A percentile compares a stretch with the other conserved stretches of the same genome.
Evolutionary conservation across 768 basidiomycete species (phyloP).

Genomic region (Amanita pallidorosea): DNA sequence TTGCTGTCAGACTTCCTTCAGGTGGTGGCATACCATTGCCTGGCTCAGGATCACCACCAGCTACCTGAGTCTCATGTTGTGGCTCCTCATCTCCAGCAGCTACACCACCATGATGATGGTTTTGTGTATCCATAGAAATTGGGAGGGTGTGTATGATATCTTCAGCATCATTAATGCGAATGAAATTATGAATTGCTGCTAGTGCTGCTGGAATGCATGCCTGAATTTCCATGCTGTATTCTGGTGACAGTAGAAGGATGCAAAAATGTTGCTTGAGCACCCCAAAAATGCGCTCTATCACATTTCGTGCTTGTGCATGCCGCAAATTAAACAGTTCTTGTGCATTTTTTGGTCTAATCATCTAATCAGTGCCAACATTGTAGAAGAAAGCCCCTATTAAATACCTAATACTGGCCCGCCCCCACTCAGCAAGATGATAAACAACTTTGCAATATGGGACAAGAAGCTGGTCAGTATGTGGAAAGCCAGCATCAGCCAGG

Average conservation of each 20-base stretch:
- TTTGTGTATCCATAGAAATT: background rate
- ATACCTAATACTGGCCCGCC: constrained; percentile 10
- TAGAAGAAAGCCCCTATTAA: background rate
- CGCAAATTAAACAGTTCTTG: constrained; percentile 17
- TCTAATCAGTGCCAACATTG: background rate
- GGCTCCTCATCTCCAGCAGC: background rate
- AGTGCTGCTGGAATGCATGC: constrained; percentile 13
- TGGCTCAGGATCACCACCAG: background rate
- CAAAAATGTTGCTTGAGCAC: constrained; percentile 9
- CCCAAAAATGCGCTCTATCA: constrained; percentile 5
- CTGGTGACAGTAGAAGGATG: constrained; percentile 8
- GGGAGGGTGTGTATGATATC: background rate
- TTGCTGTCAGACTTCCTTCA: background rate
- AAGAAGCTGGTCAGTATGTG: constrained; percentile 18
- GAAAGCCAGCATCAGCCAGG: constrained; percentile 27
- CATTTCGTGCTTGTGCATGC: constrained; percentile 14
- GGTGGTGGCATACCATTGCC: background rate
- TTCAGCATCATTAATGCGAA: constrained; percentile 12
- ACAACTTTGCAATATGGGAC: constrained; percentile 23
- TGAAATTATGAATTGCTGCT: constrained; percentile 18
- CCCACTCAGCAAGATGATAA: constrained; percentile 30
- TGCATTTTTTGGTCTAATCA: constrained; percentile 11
- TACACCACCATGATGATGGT: background rate
- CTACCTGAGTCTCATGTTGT: background rate
- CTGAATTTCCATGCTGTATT: constrained; percentile 10